A percentile compares a stretch with the other conserved stretches of the same genome.
These are phyloP conservation scores for Byssochlamys sp. DNA, from an alignment of 2,329 filamentous ascomycete genomes.

Conservation along the genomic window DNA sequence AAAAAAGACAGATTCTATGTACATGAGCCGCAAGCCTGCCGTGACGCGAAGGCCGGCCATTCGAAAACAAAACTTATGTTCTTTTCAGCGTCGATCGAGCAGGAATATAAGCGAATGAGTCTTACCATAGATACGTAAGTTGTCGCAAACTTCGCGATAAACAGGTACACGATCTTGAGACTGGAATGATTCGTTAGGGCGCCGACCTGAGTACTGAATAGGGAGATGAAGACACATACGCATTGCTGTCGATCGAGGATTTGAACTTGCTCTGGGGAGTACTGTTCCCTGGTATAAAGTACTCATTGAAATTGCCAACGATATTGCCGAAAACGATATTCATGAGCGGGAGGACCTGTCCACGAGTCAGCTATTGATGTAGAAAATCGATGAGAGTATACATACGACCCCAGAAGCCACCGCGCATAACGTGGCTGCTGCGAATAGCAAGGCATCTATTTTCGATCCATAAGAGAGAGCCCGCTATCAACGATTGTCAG, in stretches of 20 bases:
- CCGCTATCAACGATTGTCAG: neutral
- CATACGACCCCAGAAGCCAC: neutral
- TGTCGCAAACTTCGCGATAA: conserved; percentile 46
- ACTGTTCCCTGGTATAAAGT: conserved; percentile 36
- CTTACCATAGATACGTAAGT: conserved; percentile 47
- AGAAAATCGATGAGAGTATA: neutral
- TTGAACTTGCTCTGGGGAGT: conserved; percentile 42
- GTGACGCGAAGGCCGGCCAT: conserved; percentile 44
- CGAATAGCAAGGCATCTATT: neutral
- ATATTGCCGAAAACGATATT: conserved; percentile 50
- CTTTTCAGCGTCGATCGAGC: conserved; percentile 2
- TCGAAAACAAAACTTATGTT: conserved; percentile 36
- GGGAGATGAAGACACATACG: conserved; percentile 10
- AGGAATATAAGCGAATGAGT: neutral
- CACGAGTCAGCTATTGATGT: neutral
- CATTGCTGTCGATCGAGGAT: conserved; percentile 37
- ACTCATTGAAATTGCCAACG: conserved; percentile 46
- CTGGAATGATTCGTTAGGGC: conserved; percentile 18
- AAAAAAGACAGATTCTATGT: conserved; percentile 40
- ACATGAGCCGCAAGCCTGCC: conserved; percentile 41
- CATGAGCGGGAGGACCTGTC: conserved; percentile 41
- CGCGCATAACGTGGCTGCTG: neutral
- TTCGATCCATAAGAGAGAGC: neutral
- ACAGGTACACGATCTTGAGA: conserved; percentile 50
- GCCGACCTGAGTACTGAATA: neutral